phyloP scores from a whole-genome alignment of 345 rosid species.

The Arabidopsis thaliana region DNA sequence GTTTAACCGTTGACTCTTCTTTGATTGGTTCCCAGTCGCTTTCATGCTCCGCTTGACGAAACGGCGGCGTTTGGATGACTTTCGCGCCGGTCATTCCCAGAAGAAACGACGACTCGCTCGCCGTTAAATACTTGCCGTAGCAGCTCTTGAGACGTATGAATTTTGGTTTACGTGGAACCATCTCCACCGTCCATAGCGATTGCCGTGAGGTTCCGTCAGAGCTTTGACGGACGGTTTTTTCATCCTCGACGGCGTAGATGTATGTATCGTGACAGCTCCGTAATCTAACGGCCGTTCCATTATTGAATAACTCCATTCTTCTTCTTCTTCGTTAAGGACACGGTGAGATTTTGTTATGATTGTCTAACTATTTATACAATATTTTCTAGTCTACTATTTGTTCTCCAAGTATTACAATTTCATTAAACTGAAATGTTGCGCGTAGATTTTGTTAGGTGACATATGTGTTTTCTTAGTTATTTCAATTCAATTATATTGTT shows the following conservation, averaged over 20 bases:
- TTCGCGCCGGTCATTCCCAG: slow-evolving; percentile 79
- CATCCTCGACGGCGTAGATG: slow-evolving; percentile 71
- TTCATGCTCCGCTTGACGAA: slow-evolving; percentile 48
- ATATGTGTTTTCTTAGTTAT: slow-evolving; percentile 6
- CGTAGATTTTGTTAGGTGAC: slow-evolving; percentile 18
- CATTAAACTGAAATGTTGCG: slow-evolving; percentile 9
- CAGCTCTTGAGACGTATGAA: slow-evolving; percentile 67
- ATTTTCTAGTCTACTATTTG: background rate
- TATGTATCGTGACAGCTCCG: slow-evolving; percentile 86
- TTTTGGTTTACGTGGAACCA: slow-evolving; percentile 52
- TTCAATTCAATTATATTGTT: slow-evolving; percentile 1
- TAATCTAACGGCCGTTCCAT: slow-evolving; percentile 68
- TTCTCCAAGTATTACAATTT: slow-evolving; percentile 19
- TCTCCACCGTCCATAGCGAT: slow-evolving; percentile 77
- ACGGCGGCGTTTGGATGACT: slow-evolving; percentile 60
- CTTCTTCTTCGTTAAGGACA: background rate
- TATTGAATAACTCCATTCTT: slow-evolving; percentile 65
- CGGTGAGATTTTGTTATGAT: background rate
- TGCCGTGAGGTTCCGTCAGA: slow-evolving; percentile 53
- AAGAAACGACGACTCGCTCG: slow-evolving; percentile 66
- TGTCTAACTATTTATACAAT: background rate
- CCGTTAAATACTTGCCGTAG: slow-evolving; percentile 70
- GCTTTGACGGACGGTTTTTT: slow-evolving; percentile 68
- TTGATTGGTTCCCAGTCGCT: slow-evolving; percentile 78
- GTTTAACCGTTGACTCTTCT: slow-evolving; percentile 67